A percentile compares a stretch with the other conserved stretches of the same genome.
phyloP scores from a whole-genome alignment of 768 basidiomycete species.

The Epithele typhae region DNA sequence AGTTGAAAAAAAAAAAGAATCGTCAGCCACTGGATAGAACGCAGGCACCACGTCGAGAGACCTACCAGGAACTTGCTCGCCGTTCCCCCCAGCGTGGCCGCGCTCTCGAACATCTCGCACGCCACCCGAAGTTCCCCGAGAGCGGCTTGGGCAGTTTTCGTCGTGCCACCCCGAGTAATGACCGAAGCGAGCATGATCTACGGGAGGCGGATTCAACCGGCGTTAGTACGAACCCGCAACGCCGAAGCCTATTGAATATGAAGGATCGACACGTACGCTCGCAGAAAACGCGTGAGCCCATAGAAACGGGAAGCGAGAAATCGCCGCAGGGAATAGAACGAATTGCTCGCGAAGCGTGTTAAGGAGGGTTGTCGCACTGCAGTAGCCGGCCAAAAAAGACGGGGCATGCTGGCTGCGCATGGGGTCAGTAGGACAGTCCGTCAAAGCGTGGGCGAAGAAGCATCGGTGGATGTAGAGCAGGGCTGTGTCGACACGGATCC shows the following conservation, averaged over 20 bases:
- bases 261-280: conserved; percentile 30
- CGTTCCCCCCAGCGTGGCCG: conserved; percentile 59
- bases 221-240: too few species aligned
- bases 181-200: conserved; percentile 68
- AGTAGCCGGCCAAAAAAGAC: conserved; percentile 67
- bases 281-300: conserved; percentile 55
- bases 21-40: too few species aligned
- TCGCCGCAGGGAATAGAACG: conserved; percentile 54
- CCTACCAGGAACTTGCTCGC: conserved; percentile 67
- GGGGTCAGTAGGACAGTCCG: conserved; percentile 62
- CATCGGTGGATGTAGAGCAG: conserved; percentile 63
- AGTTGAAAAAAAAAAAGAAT: too few species aligned
- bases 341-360: conserved; percentile 42
- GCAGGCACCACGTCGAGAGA: conserved; percentile 3
- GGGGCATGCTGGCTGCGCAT: conserved; percentile 67
- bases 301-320: conserved; percentile 57
- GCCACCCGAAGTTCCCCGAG: conserved; percentile 60
- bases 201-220: background rate
- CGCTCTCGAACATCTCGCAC: conserved; percentile 59
- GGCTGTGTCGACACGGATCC: conserved; percentile 67
- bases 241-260: conserved; percentile 40
- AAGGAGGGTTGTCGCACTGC: conserved; percentile 68
- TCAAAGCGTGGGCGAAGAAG: conserved; percentile 67
- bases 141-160: conserved; percentile 69
- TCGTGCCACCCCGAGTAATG: conserved; percentile 61